Evolutionary conservation across 2,329 filamentous ascomycete species (phyloP).

Genomic region (Pestalotiopsis sp.): DNA sequence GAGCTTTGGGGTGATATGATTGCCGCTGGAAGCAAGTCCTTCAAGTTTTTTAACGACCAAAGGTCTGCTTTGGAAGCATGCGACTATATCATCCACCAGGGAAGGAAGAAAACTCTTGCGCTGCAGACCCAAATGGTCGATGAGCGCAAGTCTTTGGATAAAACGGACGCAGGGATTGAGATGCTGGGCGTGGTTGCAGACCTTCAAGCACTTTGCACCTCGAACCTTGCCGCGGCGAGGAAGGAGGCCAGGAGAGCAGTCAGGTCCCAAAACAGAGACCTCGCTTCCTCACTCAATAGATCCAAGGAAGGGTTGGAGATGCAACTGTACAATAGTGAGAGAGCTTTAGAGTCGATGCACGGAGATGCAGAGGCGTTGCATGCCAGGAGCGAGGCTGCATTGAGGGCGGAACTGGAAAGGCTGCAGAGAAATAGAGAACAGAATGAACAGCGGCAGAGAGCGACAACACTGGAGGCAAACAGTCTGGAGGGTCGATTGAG

Average conservation of each 20-base stretch:
- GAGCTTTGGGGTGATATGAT: neutral
- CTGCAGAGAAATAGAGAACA: neutral
- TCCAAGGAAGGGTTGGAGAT: neutral
- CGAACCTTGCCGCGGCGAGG: neutral
- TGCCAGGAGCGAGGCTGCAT: neutral
- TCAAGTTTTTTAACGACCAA: neutral
- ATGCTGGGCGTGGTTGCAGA: neutral
- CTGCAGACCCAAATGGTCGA: neutral
- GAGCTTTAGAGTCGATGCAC: neutral
- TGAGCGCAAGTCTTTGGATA: neutral
- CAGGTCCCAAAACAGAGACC: neutral
- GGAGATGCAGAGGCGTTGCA: neutral
- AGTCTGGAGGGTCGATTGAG: neutral
- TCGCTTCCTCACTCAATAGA: neutral
- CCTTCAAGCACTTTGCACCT: neutral
- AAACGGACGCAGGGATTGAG: neutral
- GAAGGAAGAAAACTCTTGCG: neutral
- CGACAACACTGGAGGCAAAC: neutral
- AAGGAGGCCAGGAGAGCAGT: neutral
- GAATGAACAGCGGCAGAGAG: neutral
- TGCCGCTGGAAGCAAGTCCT: neutral
- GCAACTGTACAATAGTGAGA: neutral
- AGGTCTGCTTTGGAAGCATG: neutral
- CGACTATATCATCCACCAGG: neutral
- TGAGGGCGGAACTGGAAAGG: neutral